Percentiles rank a stretch among this genome's conserved stretches.
phyloP scores from a whole-genome alignment of 2,329 filamentous ascomycete species.

The Colletotrichum karsti region DNA sequence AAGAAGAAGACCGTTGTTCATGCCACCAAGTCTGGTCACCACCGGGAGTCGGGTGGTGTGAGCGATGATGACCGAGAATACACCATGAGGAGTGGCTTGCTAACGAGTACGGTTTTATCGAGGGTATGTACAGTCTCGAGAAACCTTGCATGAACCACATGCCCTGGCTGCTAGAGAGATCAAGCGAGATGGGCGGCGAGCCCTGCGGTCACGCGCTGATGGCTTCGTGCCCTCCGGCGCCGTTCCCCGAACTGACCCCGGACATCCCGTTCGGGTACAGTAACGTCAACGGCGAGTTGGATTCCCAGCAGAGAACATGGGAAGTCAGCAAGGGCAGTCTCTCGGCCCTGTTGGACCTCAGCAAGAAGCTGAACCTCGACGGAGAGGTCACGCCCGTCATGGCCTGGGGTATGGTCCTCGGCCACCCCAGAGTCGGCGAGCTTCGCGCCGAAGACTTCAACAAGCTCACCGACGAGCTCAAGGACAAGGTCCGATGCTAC shows the following conservation, averaged over 20 bases:
- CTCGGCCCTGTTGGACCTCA: slow-evolving; percentile 83
- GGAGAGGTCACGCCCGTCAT: slow-evolving; percentile 95
- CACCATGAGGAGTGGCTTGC: slow-evolving; percentile 39
- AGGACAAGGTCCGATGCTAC: slow-evolving; percentile 88
- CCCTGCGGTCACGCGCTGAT: slow-evolving; percentile 92
- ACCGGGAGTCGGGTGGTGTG: slow-evolving; percentile 23
- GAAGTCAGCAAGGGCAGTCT: slow-evolving; percentile 81
- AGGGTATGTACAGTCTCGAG: slow-evolving; percentile 73
- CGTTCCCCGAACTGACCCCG: slow-evolving; percentile 56
- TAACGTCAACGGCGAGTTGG: slow-evolving; percentile 42
- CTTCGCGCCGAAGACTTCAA: slow-evolving; percentile 75
- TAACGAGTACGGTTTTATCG: slow-evolving; percentile 53
- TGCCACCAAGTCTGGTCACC: slow-evolving; percentile 20
- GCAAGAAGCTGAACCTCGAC: slow-evolving; percentile 81
- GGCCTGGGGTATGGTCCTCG: slow-evolving; percentile 86
- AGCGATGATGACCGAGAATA: not conserved
- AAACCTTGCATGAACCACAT: slow-evolving; percentile 93
- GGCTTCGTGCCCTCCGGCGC: slow-evolving; percentile 85
- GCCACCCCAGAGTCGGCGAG: slow-evolving; percentile 73
- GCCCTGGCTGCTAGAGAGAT: slow-evolving; percentile 76
- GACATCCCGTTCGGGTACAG: slow-evolving; percentile 62
- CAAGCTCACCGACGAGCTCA: slow-evolving; percentile 76
- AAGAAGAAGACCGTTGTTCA: slow-evolving; percentile 13
- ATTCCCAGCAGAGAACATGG: slow-evolving; percentile 77
- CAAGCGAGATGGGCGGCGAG: slow-evolving; percentile 67